phyloP scores from a whole-genome alignment of 257 asterid species.

The Lavandula angustifolia region DNA sequence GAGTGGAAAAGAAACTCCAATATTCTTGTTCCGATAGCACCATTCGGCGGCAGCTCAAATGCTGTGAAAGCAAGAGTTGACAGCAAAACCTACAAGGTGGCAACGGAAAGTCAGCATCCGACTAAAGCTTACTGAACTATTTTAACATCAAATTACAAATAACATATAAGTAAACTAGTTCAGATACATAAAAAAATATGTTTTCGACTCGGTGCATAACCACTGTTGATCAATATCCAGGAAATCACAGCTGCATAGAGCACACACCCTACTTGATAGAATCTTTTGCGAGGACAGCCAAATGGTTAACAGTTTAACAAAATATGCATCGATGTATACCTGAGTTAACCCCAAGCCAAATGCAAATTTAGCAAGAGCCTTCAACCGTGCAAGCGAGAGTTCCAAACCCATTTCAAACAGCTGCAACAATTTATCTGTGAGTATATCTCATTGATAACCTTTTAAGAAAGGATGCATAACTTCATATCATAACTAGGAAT shows the following conservation, averaged over 20 bases:
- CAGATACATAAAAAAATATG: neutral
- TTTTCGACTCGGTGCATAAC: conserved; percentile 1
- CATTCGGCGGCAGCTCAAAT: conserved; percentile 97
- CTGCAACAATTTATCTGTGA: conserved; percentile 57
- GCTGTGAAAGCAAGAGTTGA: conserved; percentile 95
- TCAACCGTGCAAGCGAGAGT: conserved; percentile 94
- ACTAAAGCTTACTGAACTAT: conserved; percentile 17
- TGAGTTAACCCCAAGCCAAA: conserved; percentile 94
- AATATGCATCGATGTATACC: conserved; percentile 48
- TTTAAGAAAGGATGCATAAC: conserved; percentile 21
- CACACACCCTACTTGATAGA: conserved; percentile 20
- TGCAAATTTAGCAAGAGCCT: conserved; percentile 96
- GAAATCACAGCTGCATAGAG: neutral
- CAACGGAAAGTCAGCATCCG: conserved; percentile 33
- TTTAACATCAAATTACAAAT: conserved; percentile 18
- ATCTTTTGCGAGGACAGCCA: conserved; percentile 17
- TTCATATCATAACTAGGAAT: conserved; percentile 23
- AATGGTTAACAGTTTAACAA: conserved; percentile 6
- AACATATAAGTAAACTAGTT: neutral
- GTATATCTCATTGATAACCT: conserved; percentile 31
- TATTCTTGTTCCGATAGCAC: conserved; percentile 85
- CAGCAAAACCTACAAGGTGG: conserved; percentile 68
- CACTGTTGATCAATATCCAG: neutral
- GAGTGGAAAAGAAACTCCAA: conserved; percentile 92
- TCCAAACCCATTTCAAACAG: conserved; percentile 99